Conservation (phyloP, 108 stramenopile species). For the Chaetoceros tenuissimus region DNA sequence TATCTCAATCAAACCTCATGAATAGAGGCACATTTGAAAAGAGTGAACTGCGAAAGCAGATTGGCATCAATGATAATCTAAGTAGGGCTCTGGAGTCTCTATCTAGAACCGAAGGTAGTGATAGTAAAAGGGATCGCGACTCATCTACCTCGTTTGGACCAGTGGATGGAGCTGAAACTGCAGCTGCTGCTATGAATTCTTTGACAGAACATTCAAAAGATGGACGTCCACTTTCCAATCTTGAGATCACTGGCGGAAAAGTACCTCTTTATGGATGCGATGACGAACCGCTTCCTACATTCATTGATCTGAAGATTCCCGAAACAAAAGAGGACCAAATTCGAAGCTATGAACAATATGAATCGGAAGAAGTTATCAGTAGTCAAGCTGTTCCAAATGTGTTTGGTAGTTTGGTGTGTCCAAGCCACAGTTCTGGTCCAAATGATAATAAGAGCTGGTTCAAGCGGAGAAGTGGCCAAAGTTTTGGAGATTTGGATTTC, state of each 20-base stretch:
- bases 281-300: slow-evolving; percentile 67
- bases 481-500: neutral
- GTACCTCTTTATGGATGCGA: slow-evolving; percentile 75
- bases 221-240: slow-evolving; percentile 66
- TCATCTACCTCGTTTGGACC: slow-evolving; percentile 13
- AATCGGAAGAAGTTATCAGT: slow-evolving; percentile 63
- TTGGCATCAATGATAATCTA: slow-evolving; percentile 79
- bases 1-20: neutral
- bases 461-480: neutral
- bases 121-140: neutral
- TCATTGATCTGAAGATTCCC: slow-evolving; percentile 67
- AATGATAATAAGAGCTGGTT: slow-evolving; percentile 77
- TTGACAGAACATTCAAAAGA: slow-evolving; percentile 29
- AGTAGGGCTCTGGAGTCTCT: slow-evolving; percentile 67
- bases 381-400: slow-evolving; percentile 62
- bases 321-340: slow-evolving; percentile 81
- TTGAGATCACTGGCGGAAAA: slow-evolving; percentile 72
- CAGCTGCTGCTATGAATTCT: slow-evolving; percentile 16
- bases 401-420: slow-evolving; percentile 68
- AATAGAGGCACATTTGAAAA: slow-evolving; percentile 49
- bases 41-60: slow-evolving; percentile 70
- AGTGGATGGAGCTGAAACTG: slow-evolving; percentile 28
- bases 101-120: slow-evolving; percentile 27
- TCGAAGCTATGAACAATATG: slow-evolving; percentile 35
- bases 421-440: slow-evolving; percentile 58